A percentile compares a stretch with the other conserved stretches of the same genome.
These are phyloP conservation scores for Dactylellina cionopaga DNA, from an alignment of 2,329 filamentous ascomycete genomes.

Conservation along the genomic window DNA sequence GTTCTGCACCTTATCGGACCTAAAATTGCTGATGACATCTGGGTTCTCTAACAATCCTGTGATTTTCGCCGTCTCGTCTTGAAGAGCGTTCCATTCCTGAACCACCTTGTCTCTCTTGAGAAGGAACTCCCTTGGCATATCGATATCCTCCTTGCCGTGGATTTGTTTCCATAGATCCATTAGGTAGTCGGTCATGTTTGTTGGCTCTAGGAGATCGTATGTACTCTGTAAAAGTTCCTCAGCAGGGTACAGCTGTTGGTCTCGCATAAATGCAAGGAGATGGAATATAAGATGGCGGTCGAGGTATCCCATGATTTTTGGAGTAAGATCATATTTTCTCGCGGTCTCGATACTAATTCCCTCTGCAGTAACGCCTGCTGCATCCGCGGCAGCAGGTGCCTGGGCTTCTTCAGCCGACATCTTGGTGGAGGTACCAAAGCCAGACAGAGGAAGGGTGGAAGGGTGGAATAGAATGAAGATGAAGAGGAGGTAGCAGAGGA, in stretches of 20 bases:
- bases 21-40: conserved; percentile 86
- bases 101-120: conserved; percentile 91
- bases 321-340: conserved; percentile 78
- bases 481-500: conserved; percentile 51
- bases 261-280: conserved; percentile 88
- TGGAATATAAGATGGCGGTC: conserved; percentile 97
- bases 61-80: conserved; percentile 89
- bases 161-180: conserved; percentile 91
- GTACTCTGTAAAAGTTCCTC: conserved; percentile 87
- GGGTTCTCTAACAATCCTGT: conserved; percentile 85
- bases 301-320: conserved; percentile 88
- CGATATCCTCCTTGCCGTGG: conserved; percentile 77
- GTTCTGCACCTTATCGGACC: conserved; percentile 98
- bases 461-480: conserved; percentile 53
- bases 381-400: conserved; percentile 15
- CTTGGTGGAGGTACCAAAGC: neutral
- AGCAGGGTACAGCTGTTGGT: conserved; percentile 64
- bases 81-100: conserved; percentile 80
- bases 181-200: conserved; percentile 99
- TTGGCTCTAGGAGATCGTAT: conserved; percentile 92
- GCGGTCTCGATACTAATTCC: conserved; percentile 40
- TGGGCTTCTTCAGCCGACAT: conserved; percentile 41
- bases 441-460: conserved; percentile 40
- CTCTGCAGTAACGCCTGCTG: conserved; percentile 26
- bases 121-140: conserved; percentile 80